Conservation (phyloP, 2,329 filamentous ascomycete species). For the Beauveria rudraprayagi region DNA sequence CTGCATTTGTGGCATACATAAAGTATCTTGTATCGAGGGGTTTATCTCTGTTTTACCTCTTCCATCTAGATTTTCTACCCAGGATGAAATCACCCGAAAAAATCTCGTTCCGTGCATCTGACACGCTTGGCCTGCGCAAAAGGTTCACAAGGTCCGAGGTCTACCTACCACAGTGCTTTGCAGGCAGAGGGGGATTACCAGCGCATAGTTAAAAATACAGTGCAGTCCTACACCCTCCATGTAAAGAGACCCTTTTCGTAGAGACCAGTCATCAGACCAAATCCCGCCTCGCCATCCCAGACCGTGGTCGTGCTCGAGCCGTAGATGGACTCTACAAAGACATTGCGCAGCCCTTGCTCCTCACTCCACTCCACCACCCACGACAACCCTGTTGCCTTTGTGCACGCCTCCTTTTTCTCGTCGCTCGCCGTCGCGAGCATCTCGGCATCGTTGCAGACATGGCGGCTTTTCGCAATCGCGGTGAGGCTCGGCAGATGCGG, state of each 20-base stretch:
- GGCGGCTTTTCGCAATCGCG: slow-evolving; percentile 24
- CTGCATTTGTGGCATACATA: too few relatives aligned
- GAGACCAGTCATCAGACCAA: slow-evolving; percentile 29
- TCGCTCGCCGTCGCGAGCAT: slow-evolving; percentile 18
- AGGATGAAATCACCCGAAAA: too few relatives aligned
- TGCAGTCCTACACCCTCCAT: slow-evolving; percentile 17
- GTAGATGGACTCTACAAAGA: slow-evolving; percentile 27
- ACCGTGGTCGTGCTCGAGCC: slow-evolving; percentile 27
- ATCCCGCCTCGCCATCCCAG: slow-evolving; percentile 20
- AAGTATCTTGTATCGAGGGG: too few relatives aligned
- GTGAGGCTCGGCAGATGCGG: slow-evolving; percentile 25
- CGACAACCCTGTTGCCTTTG: slow-evolving; percentile 13
- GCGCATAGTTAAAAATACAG: too few relatives aligned
- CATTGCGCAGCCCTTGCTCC: slow-evolving; percentile 21
- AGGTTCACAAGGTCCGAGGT: too few relatives aligned
- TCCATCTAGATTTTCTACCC: too few relatives aligned
- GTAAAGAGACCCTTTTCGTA: slow-evolving; percentile 29
- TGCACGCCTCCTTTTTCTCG: slow-evolving; percentile 12
- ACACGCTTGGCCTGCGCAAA: too few relatives aligned
- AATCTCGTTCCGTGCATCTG: too few relatives aligned
- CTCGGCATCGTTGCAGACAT: slow-evolving; percentile 26
- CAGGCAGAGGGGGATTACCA: too few relatives aligned
- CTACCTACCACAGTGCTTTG: too few relatives aligned
- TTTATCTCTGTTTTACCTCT: too few relatives aligned
- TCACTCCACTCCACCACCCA: slow-evolving; percentile 30